Conservation (phyloP, 768 basidiomycete genomes). For the Hemileccinum rubropunctum region DNA sequence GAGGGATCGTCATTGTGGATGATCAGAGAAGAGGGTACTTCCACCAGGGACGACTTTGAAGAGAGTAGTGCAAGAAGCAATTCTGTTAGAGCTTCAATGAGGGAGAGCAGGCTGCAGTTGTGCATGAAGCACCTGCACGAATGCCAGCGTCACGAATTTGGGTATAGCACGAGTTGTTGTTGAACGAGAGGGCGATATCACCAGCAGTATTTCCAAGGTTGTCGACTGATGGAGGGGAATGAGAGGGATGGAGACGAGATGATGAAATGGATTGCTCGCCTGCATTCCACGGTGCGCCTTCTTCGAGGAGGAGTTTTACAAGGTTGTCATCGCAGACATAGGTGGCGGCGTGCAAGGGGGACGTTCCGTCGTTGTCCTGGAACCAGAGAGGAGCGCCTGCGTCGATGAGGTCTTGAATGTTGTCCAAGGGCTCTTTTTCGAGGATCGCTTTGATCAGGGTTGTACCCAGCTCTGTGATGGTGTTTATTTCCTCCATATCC, state of each 20-base stretch:
- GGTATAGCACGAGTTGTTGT: conserved; percentile 70
- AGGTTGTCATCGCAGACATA: conserved; percentile 67
- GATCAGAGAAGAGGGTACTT: conserved; percentile 33
- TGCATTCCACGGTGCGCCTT: conserved; percentile 91
- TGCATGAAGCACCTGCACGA: conserved; percentile 63
- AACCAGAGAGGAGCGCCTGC: conserved; percentile 86
- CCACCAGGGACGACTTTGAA: conserved; percentile 35
- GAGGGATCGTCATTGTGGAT: conserved; percentile 53
- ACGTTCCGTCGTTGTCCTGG: conserved; percentile 81
- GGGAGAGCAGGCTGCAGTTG: conserved; percentile 1
- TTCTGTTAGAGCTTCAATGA: conserved; percentile 42
- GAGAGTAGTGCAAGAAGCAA: conserved; percentile 66
- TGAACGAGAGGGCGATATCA: conserved; percentile 86
- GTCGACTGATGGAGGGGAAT: conserved; percentile 53
- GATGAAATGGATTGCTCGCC: conserved; percentile 41
- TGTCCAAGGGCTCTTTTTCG: conserved; percentile 39
- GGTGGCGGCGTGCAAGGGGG: conserved; percentile 83
- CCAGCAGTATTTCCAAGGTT: conserved; percentile 79
- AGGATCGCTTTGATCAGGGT: conserved; percentile 60
- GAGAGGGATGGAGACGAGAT: neutral
- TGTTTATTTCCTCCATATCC: conserved; percentile 38
- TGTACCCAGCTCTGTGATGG: conserved; percentile 55
- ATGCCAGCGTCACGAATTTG: conserved; percentile 91
- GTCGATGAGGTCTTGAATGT: conserved; percentile 50
- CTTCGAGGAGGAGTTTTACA: conserved; percentile 63